A percentile compares a stretch with the other conserved stretches of the same genome.
Conservation (phyloP, 495 filamentous ascomycete species). For the Acidiella bohemica region DNA sequence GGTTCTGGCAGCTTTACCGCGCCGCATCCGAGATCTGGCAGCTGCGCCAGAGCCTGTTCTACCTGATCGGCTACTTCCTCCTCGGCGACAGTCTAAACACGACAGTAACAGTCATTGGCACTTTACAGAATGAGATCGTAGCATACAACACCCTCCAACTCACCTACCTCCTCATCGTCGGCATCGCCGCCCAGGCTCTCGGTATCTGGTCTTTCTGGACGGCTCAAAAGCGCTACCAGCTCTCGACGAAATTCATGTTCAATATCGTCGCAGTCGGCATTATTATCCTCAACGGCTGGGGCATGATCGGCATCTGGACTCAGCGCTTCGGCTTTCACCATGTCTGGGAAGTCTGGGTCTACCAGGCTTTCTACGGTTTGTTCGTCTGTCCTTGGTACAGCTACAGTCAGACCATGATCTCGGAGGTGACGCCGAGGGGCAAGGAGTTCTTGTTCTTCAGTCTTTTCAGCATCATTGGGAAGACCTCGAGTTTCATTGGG, state of each 20-base stretch:
- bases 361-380: constrained; percentile 50
- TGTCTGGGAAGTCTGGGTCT: constrained; percentile 41
- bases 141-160: constrained; percentile 46
- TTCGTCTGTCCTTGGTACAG: constrained; percentile 58
- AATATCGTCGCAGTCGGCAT: constrained; percentile 43
- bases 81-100: constrained; percentile 53
- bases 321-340: constrained; percentile 47
- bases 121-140: constrained; percentile 48
- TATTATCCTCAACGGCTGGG: constrained; percentile 48
- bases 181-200: constrained; percentile 46
- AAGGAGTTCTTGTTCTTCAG: constrained; percentile 56
- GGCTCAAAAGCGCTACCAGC: constrained; percentile 38
- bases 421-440: constrained; percentile 49
- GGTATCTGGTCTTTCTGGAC: constrained; percentile 51
- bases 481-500: constrained; percentile 50
- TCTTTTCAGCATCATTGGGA: constrained; percentile 51
- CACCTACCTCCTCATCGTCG: constrained; percentile 50
- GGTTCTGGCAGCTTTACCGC: constrained; percentile 44
- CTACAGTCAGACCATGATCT: constrained; percentile 56
- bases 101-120: constrained; percentile 52
- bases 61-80: constrained; percentile 52
- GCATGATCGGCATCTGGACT: constrained; percentile 56
- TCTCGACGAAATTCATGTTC: constrained; percentile 51
- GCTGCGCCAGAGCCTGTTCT: constrained; percentile 49
- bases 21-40: constrained; percentile 47